Conservation (phyloP, 371 early-diverging fungal genomes). For the Mucor irregularis region DNA sequence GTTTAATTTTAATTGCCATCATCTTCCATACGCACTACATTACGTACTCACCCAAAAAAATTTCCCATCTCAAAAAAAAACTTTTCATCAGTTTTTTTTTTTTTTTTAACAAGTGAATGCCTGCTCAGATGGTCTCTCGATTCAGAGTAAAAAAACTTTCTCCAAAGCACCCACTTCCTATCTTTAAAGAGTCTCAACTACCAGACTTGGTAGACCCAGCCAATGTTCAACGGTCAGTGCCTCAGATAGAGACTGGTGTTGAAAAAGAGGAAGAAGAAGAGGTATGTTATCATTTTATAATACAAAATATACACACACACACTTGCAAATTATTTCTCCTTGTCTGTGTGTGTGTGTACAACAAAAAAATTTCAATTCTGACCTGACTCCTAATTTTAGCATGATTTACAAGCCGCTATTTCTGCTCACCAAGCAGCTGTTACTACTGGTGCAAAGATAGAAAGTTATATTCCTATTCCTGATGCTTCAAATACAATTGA, state of each 20-base stretch:
- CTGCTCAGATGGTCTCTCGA: conserved; percentile 57
- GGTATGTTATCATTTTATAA: conserved; percentile 30
- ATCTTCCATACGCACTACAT: no score
- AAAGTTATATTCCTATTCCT: conserved; percentile 88
- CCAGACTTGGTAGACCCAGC: conserved; percentile 60
- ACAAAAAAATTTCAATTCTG: no score
- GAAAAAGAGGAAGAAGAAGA: conserved; percentile 93
- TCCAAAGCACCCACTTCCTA: conserved; percentile 56
- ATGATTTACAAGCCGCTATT: conserved; percentile 95
- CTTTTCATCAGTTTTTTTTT: no score
- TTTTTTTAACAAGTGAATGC: background rate
- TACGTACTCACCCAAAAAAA: no score
- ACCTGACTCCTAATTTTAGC: no score
- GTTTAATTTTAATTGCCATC: no score
- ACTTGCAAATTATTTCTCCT: conserved; percentile 1
- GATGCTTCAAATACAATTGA: conserved; percentile 74
- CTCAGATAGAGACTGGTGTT: conserved; percentile 82
- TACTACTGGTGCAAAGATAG: conserved; percentile 54
- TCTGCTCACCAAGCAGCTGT: conserved; percentile 75
- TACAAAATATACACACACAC: conserved; percentile 20
- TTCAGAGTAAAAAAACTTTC: conserved; percentile 69
- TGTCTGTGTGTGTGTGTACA: no score
- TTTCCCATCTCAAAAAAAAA: no score
- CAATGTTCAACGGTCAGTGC: conserved; percentile 62
- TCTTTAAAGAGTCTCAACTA: conserved; percentile 60